These are phyloP conservation scores for Geranium incanum DNA, from an alignment of 441 rosid species.

Conservation along the genomic window DNA sequence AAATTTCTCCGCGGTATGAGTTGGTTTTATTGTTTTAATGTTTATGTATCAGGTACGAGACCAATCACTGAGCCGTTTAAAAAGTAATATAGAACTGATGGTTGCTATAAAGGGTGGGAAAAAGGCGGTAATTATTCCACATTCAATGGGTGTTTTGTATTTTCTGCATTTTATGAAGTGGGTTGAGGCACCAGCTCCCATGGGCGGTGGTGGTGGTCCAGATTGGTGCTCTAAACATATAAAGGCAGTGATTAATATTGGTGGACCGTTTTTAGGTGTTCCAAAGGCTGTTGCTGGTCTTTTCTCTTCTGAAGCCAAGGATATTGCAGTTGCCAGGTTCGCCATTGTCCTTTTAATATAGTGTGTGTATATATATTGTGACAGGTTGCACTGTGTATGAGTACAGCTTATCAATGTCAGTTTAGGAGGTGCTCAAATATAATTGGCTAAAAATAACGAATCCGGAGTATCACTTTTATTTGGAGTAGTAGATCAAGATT, in stretches of 20 bases:
- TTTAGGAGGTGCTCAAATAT: not conserved
- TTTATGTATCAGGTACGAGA: constrained; percentile 65
- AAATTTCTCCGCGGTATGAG: constrained; percentile 4
- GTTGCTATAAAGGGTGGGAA: constrained; percentile 71
- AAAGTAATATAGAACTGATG: constrained; percentile 79
- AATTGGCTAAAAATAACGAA: not conserved
- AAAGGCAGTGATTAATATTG: constrained; percentile 85
- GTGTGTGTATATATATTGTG: not conserved
- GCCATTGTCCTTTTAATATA: not conserved
- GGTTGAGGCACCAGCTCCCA: constrained; percentile 97
- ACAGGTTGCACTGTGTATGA: not conserved
- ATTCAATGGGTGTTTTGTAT: constrained; percentile 93
- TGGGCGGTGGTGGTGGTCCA: constrained; percentile 82
- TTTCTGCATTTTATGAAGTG: constrained; percentile 97
- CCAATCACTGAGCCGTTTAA: constrained; percentile 75
- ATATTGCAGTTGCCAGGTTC: constrained; percentile 91
- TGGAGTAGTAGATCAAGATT: not conserved
- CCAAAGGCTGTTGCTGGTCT: constrained; percentile 85
- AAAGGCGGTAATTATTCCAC: constrained; percentile 85
- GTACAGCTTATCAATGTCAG: not conserved
- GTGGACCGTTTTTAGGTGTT: constrained; percentile 89
- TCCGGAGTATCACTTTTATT: not conserved
- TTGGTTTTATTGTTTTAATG: constrained; percentile 11
- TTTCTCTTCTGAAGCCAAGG: constrained; percentile 91
- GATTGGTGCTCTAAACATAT: constrained; percentile 93